A percentile compares a stretch with the other conserved stretches of the same genome.
phyloP scores from a whole-genome alignment of 345 rosid species.

The Theobroma cacao region DNA sequence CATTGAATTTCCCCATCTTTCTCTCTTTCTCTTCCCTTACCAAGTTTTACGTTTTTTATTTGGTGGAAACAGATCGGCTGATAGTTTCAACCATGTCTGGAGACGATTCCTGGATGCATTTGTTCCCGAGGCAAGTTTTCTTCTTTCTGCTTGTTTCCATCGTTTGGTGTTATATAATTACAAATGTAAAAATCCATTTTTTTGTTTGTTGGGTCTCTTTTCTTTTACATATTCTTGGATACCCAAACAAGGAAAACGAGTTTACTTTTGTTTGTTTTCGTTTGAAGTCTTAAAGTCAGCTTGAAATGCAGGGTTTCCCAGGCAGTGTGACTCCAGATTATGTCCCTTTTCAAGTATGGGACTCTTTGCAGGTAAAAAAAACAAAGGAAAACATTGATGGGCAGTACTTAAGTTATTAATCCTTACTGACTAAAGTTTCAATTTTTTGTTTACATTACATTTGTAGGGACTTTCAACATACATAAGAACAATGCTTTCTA shows the following conservation, averaged over 20 bases:
- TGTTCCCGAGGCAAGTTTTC: constrained; percentile 73
- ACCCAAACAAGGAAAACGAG: not conserved
- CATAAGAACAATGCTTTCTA: constrained; percentile 94
- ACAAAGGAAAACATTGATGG: not conserved
- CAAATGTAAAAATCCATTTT: not conserved
- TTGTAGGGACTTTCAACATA: constrained; percentile 85
- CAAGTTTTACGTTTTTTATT: not conserved
- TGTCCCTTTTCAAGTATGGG: constrained; percentile 88
- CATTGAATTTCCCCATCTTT: not conserved
- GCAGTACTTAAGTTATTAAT: not conserved
- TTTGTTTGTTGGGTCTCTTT: constrained; percentile 6
- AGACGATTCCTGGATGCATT: constrained; percentile 83
- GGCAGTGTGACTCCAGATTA: constrained; percentile 90
- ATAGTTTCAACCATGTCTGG: constrained; percentile 71
- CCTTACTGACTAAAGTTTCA: not conserved
- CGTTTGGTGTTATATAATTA: not conserved
- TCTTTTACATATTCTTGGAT: not conserved
- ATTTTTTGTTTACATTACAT: not conserved
- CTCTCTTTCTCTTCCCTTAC: not conserved
- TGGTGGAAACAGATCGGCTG: constrained; percentile 43
- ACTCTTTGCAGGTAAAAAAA: constrained; percentile 75
- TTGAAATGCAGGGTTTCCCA: constrained; percentile 72
- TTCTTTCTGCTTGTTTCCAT: not conserved
- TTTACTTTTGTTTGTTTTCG: not conserved
- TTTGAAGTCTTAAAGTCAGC: not conserved